Evolutionary conservation across 2,329 filamentous ascomycete species (phyloP).

Genomic region (Nemania abortiva): DNA sequence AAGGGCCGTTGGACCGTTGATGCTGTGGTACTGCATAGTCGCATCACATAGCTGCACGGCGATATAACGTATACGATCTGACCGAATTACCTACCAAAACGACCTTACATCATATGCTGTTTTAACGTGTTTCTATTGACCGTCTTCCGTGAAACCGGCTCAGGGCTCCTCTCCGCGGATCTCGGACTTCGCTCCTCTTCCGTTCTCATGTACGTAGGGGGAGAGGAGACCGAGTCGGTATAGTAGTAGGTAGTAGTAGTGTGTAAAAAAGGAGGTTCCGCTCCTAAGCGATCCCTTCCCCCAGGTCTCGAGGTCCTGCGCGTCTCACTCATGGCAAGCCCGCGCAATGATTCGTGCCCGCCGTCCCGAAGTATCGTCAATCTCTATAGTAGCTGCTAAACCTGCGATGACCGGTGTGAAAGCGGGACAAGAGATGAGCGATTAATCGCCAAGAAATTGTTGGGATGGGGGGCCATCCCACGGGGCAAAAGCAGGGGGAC

Average conservation of each 20-base stretch:
- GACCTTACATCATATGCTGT: neutral
- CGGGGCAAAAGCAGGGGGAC: neutral
- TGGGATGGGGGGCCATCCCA: constrained; percentile 8
- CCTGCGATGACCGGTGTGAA: constrained; percentile 21
- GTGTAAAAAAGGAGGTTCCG: neutral
- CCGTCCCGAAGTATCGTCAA: constrained; percentile 7
- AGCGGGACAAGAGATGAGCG: neutral
- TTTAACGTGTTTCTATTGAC: neutral
- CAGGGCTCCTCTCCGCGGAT: neutral
- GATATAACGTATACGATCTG: constrained; percentile 15
- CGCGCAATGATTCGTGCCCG: constrained; percentile 26
- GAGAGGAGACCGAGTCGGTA: neutral
- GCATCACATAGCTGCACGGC: constrained; percentile 18
- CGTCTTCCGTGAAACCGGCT: neutral
- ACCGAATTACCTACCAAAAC: constrained; percentile 3
- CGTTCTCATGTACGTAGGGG: neutral
- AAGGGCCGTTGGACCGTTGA: constrained; percentile 4
- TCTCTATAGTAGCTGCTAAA: neutral
- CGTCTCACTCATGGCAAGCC: neutral
- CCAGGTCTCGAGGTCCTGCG: neutral
- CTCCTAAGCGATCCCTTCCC: constrained; percentile 13
- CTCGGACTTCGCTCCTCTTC: neutral
- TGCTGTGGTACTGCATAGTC: constrained; percentile 32
- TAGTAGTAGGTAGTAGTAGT: neutral
- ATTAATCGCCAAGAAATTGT: constrained; percentile 10